A percentile compares a stretch with the other conserved stretches of the same genome.
Evolutionary conservation across 768 basidiomycete species (phyloP).

Genomic region (Boletus barrowsii): DNA sequence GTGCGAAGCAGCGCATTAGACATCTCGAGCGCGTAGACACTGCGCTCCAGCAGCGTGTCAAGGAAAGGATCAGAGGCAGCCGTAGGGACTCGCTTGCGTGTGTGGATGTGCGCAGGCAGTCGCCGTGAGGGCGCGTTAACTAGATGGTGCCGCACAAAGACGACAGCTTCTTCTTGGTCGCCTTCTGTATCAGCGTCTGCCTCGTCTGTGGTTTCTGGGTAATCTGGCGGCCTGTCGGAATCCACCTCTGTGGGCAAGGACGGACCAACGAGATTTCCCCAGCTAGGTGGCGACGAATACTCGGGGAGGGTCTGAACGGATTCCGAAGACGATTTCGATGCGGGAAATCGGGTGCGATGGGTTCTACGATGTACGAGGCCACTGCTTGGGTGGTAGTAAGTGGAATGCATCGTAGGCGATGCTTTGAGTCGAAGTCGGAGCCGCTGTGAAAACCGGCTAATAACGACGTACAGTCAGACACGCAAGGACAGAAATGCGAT

Average conservation of each 20-base stretch:
- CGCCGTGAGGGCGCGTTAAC: conserved; percentile 36
- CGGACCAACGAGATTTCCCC: conserved; percentile 13
- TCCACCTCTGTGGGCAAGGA: conserved; percentile 30
- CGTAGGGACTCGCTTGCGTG: conserved; percentile 27
- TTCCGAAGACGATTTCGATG: conserved; percentile 61
- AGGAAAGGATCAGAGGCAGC: conserved; percentile 52
- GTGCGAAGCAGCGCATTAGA: conserved; percentile 77
- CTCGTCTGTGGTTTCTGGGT: conserved; percentile 74
- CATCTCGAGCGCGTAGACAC: conserved; percentile 82
- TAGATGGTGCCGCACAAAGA: conserved; percentile 26
- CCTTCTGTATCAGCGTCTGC: conserved; percentile 66
- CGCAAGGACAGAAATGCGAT: conserved; percentile 1
- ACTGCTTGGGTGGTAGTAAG: conserved; percentile 8
- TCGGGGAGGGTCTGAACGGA: conserved; percentile 63
- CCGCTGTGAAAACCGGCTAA: conserved; percentile 11
- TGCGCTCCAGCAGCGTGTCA: conserved; percentile 76
- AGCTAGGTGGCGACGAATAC: conserved; percentile 45
- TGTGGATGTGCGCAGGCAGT: conserved; percentile 16
- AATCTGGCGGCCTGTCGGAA: conserved; percentile 69
- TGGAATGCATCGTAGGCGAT: conserved; percentile 18
- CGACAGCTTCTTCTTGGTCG: conserved; percentile 21
- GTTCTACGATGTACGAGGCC: conserved; percentile 29
- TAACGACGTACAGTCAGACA: neutral
- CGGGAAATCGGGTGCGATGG: conserved; percentile 58
- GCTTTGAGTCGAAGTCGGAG: conserved; percentile 8